Percentiles rank a stretch among this genome's conserved stretches.
phyloP scores from a whole-genome alignment of 2,329 filamentous ascomycete species.

The Fusarium humuli region DNA sequence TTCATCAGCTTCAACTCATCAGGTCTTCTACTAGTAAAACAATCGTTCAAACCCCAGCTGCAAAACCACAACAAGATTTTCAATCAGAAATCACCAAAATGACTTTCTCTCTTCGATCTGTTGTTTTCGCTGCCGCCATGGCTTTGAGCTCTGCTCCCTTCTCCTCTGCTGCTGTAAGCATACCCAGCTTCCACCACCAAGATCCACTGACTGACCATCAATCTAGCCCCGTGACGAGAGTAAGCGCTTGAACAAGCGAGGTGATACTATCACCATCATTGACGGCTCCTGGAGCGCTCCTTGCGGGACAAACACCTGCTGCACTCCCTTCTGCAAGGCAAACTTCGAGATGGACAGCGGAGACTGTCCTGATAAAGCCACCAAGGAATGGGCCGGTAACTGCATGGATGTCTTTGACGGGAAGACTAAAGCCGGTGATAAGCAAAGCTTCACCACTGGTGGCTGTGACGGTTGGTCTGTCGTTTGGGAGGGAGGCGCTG shows the following conservation, averaged over 20 bases:
- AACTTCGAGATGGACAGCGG: not conserved
- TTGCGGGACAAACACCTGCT: not conserved
- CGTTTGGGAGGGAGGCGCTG: not conserved
- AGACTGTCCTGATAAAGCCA: not conserved
- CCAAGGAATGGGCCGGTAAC: not conserved
- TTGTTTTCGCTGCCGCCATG: not conserved
- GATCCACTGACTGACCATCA: not conserved
- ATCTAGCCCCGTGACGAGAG: not conserved
- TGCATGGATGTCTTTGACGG: not conserved
- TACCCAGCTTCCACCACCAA: not conserved
- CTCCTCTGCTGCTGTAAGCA: not conserved
- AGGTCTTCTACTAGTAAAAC: not conserved
- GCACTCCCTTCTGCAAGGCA: not conserved
- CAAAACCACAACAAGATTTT: rapidly evolving
- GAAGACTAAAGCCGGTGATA: not conserved
- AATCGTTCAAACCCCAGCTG: not conserved
- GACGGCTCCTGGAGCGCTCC: not conserved
- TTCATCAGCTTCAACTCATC: not conserved
- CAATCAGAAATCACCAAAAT: not conserved
- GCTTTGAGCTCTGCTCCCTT: not conserved
- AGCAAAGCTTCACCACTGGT: not conserved
- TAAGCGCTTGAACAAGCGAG: not conserved
- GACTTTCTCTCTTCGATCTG: not conserved
- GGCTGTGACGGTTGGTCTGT: not conserved
- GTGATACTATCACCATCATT: not conserved